Conservation (phyloP, 768 basidiomycete species). For the Russula virescens region DNA sequence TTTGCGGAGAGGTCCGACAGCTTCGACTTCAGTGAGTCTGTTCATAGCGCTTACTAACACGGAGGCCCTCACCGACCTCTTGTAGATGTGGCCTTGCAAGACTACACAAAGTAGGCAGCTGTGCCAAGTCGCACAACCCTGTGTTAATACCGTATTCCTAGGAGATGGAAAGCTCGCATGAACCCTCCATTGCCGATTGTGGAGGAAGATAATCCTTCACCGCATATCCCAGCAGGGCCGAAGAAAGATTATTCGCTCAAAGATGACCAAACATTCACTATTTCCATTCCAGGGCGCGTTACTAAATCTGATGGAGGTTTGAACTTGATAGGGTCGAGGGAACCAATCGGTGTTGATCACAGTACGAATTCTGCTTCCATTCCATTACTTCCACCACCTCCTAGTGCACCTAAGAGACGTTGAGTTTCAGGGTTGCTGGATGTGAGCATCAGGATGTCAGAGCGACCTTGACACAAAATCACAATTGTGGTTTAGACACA, state of each 20-base stretch:
- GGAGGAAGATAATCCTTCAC: conserved; percentile 44
- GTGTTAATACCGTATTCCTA: neutral
- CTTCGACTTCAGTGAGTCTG: conserved; percentile 86
- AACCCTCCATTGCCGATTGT: conserved; percentile 41
- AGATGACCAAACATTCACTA: conserved; percentile 92
- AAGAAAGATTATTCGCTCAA: conserved; percentile 94
- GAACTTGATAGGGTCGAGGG: conserved; percentile 27
- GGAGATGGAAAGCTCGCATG: conserved; percentile 22
- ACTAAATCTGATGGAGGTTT: conserved; percentile 36
- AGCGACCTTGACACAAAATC: too few species aligned
- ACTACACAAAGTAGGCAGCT: conserved; percentile 67
- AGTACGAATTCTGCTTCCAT: conserved; percentile 31
- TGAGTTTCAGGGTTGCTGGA: conserved; percentile 9
- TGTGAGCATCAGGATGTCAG: too few species aligned
- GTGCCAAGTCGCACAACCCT: neutral
- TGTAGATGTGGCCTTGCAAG: conserved; percentile 77
- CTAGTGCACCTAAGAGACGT: conserved; percentile 51
- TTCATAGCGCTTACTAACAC: neutral
- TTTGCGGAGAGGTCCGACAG: conserved; percentile 85
- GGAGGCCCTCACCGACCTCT: conserved; percentile 4
- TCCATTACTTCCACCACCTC: conserved; percentile 82
- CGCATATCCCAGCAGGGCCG: conserved; percentile 67
- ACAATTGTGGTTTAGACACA: too few species aligned
- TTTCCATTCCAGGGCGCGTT: conserved; percentile 78
- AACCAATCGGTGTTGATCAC: conserved; percentile 12